Conservation (phyloP, 768 basidiomycete species). For the Boletus tylopilopsis region DNA sequence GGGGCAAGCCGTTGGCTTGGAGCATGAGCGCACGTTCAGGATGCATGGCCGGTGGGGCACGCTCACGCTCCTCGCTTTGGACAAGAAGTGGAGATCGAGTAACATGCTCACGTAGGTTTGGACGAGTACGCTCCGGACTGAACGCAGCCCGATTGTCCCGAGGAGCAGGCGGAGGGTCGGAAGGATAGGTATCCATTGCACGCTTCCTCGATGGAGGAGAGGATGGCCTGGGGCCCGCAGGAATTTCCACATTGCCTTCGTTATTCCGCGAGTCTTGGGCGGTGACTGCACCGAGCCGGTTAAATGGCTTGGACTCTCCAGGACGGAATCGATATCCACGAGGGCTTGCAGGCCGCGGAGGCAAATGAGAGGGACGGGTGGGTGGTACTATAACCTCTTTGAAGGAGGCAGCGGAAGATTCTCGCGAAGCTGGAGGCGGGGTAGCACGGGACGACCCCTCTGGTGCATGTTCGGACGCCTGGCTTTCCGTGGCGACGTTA, state of each 20-base stretch:
- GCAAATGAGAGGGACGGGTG: slow-evolving; percentile 17
- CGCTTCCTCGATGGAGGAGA: slow-evolving; percentile 11
- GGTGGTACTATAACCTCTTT: slow-evolving; percentile 6
- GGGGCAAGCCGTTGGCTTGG: slow-evolving; percentile 27
- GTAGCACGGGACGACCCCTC: slow-evolving; percentile 22
- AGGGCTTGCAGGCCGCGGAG: slow-evolving; percentile 20
- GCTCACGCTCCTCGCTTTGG: slow-evolving; percentile 10
- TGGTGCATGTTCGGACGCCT: slow-evolving; percentile 5
- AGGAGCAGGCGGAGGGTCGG: slow-evolving; percentile 3
- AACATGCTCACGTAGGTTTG: slow-evolving; percentile 9
- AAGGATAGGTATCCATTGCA: slow-evolving; percentile 2
- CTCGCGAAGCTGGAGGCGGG: slow-evolving; percentile 29
- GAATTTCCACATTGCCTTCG: slow-evolving; percentile 4
- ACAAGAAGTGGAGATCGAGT: neutral
- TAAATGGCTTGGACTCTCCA: slow-evolving; percentile 5
- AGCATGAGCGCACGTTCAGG: slow-evolving; percentile 31
- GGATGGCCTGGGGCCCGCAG: slow-evolving; percentile 1
- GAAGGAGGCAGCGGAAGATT: slow-evolving; percentile 24
- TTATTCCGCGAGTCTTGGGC: neutral
- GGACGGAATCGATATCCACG: slow-evolving; percentile 3
- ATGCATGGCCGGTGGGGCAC: slow-evolving; percentile 22
- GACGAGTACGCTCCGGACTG: slow-evolving; percentile 8
- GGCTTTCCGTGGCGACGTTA: slow-evolving; percentile 18
- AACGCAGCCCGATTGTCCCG: slow-evolving; percentile 8
- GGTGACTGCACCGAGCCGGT: slow-evolving; percentile 1